Evolutionary conservation across 805 yeast genomes (phyloP), one percentile per base, ranked within the genome.

Genomic region (Candida palmyrensis): DNA sequence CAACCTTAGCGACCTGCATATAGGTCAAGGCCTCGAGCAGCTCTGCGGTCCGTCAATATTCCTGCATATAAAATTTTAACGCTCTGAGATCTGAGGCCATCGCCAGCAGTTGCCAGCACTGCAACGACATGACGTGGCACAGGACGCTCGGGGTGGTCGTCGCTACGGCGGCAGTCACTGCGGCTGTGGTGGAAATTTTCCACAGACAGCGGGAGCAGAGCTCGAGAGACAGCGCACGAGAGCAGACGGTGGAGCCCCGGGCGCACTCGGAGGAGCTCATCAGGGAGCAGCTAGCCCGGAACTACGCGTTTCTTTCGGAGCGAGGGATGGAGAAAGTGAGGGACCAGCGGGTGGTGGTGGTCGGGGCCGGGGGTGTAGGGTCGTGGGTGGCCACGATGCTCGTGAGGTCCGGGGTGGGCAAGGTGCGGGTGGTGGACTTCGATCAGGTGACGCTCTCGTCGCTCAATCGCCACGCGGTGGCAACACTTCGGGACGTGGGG

Each of bases 311-410:
- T 53, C 66, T 92, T 18, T 87, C 96, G 9, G 85, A 83, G 32
- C 83, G 80, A 14, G 97, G 96, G 1, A 79, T 88, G 75, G 56
- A 60, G 13, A 76, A 75, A 38, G 74, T 92, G 12, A 76, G 96
- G 35, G 59, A 68, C 9, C 81, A 86, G 49, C 71, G 75, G 36
- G 73, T 89, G 2, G 83, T 87, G 2, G 83, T 90, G 11, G 79
- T 77, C 19, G 98, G 99, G 19, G 92, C 90, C 12, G 99, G 99
- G 38, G 99, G 99, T 38, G 99, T 92, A 25, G 99, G 99, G 2
- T 89, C 97, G 0, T 89, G 96, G 90, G 95, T 82, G 16, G 80
- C 83, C 9, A 82, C 95, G 8, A 86, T 94, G 83, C 69, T 92
- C 36, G 82, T 84, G 2, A 77, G 99, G 48, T 84, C 95, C 12